Evolutionary conservation across 1,284 basidiomycete species (phyloP), one percentile per base, ranked within the genome.

Genomic region (Chiua sp.): DNA sequence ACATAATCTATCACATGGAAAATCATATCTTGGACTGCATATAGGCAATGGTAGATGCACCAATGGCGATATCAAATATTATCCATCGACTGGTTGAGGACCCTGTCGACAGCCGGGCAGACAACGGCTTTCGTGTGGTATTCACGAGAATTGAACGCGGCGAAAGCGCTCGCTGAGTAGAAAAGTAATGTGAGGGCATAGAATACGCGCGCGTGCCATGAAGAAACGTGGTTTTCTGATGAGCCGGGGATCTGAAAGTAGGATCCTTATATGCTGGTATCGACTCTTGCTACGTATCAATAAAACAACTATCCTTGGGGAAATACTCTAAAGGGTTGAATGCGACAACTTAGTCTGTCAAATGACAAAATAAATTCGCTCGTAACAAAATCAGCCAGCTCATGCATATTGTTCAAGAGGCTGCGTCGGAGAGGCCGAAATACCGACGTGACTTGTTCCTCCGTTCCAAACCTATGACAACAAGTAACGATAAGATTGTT

Each of bases 1-100:
- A 87, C 81, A 70, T 90, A 90, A 60, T 81, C 89, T 91, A 60
- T 11, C 26, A 13, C 16, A 53, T 52, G n/a, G 55, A 47, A 42
- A 7, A 44, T 8, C 12, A 7, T 22, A 8, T 50, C 23, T 4
- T 8, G 30, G 33, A 22, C 32, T 47, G 59, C 57, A 57, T 59
- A 55, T 54, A 64, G 4, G 39, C 12, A 50, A 18, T 2, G 12
- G 12, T 22, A n/a, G 44, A 55, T 72, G 51, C 65, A 80, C 83
- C 73, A 8, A 85, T 72, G 18, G 71, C 62, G 33, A 85, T 76
- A 51, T 77, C 66, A n/a, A n/a, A n/a, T n/a, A n/a, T n/a, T n/a
- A n/a, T n/a, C n/a, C 15, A 70, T 51, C n/a, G 66, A 57, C 56
- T 71, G 58, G 4, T 65, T 63, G 35, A 72, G 69, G 22, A 63